A percentile compares a stretch with the other conserved stretches of the same genome.
These are phyloP conservation scores for Colletotrichum cereale DNA, from an alignment of 2,329 filamentous ascomycete genomes.

Conservation along the genomic window DNA sequence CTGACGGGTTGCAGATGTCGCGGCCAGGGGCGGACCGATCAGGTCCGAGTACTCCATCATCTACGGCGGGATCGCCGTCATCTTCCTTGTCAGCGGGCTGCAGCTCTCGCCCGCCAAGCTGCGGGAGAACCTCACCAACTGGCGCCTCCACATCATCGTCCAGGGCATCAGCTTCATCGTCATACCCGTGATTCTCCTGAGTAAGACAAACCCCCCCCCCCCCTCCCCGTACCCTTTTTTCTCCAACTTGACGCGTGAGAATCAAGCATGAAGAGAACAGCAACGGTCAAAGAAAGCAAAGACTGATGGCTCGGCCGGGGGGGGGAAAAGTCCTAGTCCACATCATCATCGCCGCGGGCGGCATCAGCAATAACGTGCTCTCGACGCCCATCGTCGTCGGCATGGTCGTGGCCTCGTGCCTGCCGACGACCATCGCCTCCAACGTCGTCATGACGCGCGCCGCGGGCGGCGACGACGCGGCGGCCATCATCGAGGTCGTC, in stretches of 20 bases:
- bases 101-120: constrained; percentile 75
- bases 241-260: background rate
- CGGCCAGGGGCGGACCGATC: constrained; percentile 61
- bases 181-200: constrained; percentile 73
- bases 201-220: constrained; percentile 47
- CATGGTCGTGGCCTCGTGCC: constrained; percentile 74
- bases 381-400: constrained; percentile 75
- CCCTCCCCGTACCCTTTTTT: background rate
- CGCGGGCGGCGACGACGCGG: constrained; percentile 75
- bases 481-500: constrained; percentile 76
- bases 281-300: background rate
- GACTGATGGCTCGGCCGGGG: background rate
- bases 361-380: constrained; percentile 66
- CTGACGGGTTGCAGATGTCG: constrained; percentile 53
- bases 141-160: constrained; percentile 75
- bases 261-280: background rate
- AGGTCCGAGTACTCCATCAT: constrained; percentile 71
- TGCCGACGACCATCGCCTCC: constrained; percentile 79
- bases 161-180: constrained; percentile 77
- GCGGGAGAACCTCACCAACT: constrained; percentile 71
- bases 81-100: constrained; percentile 79
- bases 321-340: constrained; percentile 59
- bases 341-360: constrained; percentile 61
- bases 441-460: constrained; percentile 81
- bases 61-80: constrained; percentile 76